These are phyloP conservation scores for Tolypocladium pustulatum DNA, from an alignment of 2,329 filamentous ascomycete species.

Conservation along the genomic window DNA sequence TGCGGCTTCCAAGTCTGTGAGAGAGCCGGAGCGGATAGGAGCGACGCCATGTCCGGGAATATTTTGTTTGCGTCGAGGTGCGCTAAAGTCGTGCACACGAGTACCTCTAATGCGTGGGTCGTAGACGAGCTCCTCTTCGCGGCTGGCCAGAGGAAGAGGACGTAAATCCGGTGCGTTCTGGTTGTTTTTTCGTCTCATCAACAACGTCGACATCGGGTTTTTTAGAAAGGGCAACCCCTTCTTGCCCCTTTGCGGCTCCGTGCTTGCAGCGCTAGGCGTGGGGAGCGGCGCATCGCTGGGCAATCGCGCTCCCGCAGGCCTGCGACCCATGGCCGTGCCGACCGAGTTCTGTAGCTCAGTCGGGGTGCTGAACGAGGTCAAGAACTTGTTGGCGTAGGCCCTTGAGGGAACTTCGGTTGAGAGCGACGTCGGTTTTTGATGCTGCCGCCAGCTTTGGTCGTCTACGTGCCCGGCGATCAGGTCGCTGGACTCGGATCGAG, in stretches of 20 bases:
- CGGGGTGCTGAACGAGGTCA: constrained; percentile 36
- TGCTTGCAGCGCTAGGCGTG: constrained; percentile 16
- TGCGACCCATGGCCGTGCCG: constrained; percentile 23
- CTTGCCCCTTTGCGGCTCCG: constrained; percentile 35
- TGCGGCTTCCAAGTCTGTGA: constrained; percentile 8
- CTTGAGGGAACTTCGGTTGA: constrained; percentile 22
- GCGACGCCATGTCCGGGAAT: constrained; percentile 6
- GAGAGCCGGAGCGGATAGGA: constrained; percentile 7
- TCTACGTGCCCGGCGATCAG: background rate
- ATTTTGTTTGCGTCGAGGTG: constrained; percentile 37
- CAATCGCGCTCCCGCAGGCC: constrained; percentile 30
- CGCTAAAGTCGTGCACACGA: constrained; percentile 55
- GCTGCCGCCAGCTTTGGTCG: constrained; percentile 2
- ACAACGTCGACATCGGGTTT: constrained; percentile 47
- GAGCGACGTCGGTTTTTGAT: constrained; percentile 9
- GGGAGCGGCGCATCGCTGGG: constrained; percentile 24
- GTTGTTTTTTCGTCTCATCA: constrained; percentile 45
- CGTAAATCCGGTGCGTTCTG: constrained; percentile 35
- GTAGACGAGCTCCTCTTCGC: constrained; percentile 36
- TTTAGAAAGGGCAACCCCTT: constrained; percentile 48
- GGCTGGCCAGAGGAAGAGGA: constrained; percentile 27
- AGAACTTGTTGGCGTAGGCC: constrained; percentile 18
- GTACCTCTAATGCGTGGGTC: constrained; percentile 56
- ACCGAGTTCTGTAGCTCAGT: constrained; percentile 33
- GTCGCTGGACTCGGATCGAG: background rate